Evolutionary conservation across 176 grass and related monocot genomes (phyloP).

Genomic region (Carex myosuroides): DNA sequence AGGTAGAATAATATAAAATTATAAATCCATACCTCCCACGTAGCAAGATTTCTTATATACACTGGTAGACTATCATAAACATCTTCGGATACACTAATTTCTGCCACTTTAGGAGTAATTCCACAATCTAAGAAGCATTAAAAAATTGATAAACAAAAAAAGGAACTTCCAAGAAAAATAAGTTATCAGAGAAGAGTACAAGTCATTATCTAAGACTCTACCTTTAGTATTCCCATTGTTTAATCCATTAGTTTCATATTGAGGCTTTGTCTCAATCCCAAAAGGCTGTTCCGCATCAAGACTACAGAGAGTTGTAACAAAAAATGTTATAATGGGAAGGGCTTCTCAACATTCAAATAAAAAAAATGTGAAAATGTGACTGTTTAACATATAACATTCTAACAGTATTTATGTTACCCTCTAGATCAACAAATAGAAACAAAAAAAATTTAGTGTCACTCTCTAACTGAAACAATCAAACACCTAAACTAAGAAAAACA

Average conservation of each 20-base stretch:
- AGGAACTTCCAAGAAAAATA: background rate
- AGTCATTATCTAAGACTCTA: background rate
- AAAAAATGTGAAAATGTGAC: background rate
- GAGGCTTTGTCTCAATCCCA: background rate
- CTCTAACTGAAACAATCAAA: background rate
- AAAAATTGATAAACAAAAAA: constrained; percentile 7
- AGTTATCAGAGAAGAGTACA: background rate
- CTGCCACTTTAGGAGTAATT: constrained; percentile 25
- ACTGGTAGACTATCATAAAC: constrained; percentile 63
- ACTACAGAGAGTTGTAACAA: constrained; percentile 33
- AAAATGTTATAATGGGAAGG: background rate
- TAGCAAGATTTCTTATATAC: constrained; percentile 69
- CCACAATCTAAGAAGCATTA: constrained; percentile 20
- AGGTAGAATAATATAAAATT: constrained; percentile 13
- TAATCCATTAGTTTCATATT: background rate
- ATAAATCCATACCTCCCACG: constrained; percentile 62
- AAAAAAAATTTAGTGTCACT: background rate
- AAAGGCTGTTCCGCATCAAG: constrained; percentile 12
- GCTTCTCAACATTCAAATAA: background rate
- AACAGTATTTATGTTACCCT: background rate
- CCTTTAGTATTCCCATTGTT: background rate
- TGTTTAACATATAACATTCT: background rate
- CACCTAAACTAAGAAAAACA: background rate
- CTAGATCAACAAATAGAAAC: background rate
- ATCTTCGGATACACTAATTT: constrained; percentile 40